phyloP scores from a whole-genome alignment of 1,284 basidiomycete genomes.

The Ceratobasidium sp. region DNA sequence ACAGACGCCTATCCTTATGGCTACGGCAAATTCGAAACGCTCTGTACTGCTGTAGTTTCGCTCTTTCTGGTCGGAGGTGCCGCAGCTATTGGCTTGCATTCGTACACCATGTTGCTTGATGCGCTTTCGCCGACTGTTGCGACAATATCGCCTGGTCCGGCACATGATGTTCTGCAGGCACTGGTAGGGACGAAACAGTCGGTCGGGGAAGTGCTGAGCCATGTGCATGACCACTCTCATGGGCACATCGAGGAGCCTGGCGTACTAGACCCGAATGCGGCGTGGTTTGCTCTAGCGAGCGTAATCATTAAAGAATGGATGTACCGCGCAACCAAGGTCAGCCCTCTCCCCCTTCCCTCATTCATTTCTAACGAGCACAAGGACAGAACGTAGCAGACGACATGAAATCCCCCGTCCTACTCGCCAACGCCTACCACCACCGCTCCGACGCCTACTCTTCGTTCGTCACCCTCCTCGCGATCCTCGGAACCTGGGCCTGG shows the following conservation, averaged over 20 bases:
- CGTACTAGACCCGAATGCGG: constrained; percentile 85
- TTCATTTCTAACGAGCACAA: neutral
- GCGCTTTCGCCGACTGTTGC: constrained; percentile 71
- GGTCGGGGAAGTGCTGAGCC: constrained; percentile 63
- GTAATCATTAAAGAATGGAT: constrained; percentile 93
- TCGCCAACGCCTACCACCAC: constrained; percentile 95
- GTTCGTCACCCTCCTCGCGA: constrained; percentile 87
- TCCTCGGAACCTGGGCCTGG: constrained; percentile 86
- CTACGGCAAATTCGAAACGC: constrained; percentile 94
- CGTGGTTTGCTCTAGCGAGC: constrained; percentile 91
- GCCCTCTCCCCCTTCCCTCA: no score
- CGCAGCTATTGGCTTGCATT: constrained; percentile 95
- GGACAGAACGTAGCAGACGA: constrained; percentile 81
- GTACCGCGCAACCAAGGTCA: constrained; percentile 80
- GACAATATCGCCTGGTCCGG: constrained; percentile 68
- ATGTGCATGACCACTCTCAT: constrained; percentile 67
- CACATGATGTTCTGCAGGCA: constrained; percentile 72
- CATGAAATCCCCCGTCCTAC: constrained; percentile 89
- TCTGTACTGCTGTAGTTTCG: constrained; percentile 84
- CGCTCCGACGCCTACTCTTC: constrained; percentile 94
- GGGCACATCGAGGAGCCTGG: constrained; percentile 55
- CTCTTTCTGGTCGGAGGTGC: constrained; percentile 76
- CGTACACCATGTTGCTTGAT: constrained; percentile 77
- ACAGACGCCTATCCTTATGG: constrained; percentile 84
- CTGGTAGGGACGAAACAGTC: constrained; percentile 69